These are phyloP conservation scores for Eutypella sp. DNA, from an alignment of 2,329 filamentous ascomycete genomes.

Conservation along the genomic window DNA sequence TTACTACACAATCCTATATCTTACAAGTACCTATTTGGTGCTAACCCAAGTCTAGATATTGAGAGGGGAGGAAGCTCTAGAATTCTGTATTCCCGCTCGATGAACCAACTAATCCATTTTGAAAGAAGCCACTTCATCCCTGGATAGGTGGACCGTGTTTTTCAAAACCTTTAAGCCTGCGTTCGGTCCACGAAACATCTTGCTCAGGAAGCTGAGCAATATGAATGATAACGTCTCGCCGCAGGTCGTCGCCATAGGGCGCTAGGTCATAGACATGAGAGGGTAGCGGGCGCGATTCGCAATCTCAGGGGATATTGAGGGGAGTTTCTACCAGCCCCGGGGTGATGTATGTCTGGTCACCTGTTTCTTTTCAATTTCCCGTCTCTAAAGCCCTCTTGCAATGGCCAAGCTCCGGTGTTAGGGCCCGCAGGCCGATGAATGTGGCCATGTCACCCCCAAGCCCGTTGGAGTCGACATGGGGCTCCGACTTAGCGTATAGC, in stretches of 20 bases:
- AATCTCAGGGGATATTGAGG: background rate
- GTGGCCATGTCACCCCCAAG: slow-evolving; percentile 2
- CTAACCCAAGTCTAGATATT: too few relatives aligned
- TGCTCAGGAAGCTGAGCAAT: background rate
- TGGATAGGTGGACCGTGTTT: background rate
- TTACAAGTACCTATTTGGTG: too few relatives aligned
- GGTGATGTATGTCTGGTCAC: background rate
- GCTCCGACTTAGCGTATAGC: background rate
- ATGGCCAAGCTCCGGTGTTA: background rate
- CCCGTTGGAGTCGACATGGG: background rate
- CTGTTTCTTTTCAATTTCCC: background rate
- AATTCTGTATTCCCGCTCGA: too few relatives aligned
- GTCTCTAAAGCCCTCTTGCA: background rate
- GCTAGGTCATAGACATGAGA: background rate
- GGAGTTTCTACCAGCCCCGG: background rate
- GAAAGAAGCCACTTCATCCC: background rate
- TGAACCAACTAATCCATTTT: background rate
- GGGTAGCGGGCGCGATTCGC: background rate
- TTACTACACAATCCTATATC: too few relatives aligned
- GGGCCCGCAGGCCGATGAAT: slow-evolving; percentile 2
- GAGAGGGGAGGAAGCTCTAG: too few relatives aligned
- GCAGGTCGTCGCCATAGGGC: background rate
- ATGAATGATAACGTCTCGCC: background rate
- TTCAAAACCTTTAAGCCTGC: background rate
- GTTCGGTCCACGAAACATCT: background rate